Conservation (phyloP, 352 stramenopile genomes). For the Globisporangium polare region DNA sequence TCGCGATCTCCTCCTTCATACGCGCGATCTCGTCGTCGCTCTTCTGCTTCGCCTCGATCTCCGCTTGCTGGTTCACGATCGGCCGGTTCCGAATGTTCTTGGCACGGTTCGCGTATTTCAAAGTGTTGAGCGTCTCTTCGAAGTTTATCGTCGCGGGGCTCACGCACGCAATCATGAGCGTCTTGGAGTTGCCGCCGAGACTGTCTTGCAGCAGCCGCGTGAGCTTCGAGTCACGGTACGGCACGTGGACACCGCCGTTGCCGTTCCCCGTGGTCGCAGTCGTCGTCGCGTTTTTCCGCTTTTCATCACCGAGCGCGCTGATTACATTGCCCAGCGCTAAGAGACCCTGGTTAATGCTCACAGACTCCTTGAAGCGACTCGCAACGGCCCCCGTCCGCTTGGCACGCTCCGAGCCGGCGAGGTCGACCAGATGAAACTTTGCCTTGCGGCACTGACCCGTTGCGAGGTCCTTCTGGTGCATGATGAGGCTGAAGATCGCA, state of each 20-base stretch:
- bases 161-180: constrained; percentile 89
- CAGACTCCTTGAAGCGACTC: constrained; percentile 89
- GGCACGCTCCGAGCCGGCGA: constrained; percentile 93
- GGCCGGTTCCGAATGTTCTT: constrained; percentile 99
- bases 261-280: constrained; percentile 13
- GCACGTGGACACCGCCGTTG: constrained; percentile 58
- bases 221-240: constrained; percentile 91
- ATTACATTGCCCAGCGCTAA: constrained; percentile 96
- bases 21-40: constrained; percentile 55
- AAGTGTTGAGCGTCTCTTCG: constrained; percentile 96
- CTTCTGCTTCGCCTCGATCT: constrained; percentile 43
- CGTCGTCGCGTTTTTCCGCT: constrained; percentile 39
- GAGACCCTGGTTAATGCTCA: constrained; percentile 95
- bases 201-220: constrained; percentile 86
- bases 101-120: constrained; percentile 98
- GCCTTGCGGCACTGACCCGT: constrained; percentile 51
- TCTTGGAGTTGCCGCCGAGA: constrained; percentile 87
- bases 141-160: constrained; percentile 79
- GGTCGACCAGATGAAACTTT: constrained; percentile 95
- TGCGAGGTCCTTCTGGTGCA: constrained; percentile 61
- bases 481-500: constrained; percentile 87
- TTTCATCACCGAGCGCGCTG: constrained; percentile 90
- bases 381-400: constrained; percentile 91
- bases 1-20: constrained; percentile 77
- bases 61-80: constrained; percentile 91